Evolutionary conservation across 2,329 filamentous ascomycete genomes (phyloP), one percentile per base, ranked within the genome.

Genomic region (Xylariales sp.): DNA sequence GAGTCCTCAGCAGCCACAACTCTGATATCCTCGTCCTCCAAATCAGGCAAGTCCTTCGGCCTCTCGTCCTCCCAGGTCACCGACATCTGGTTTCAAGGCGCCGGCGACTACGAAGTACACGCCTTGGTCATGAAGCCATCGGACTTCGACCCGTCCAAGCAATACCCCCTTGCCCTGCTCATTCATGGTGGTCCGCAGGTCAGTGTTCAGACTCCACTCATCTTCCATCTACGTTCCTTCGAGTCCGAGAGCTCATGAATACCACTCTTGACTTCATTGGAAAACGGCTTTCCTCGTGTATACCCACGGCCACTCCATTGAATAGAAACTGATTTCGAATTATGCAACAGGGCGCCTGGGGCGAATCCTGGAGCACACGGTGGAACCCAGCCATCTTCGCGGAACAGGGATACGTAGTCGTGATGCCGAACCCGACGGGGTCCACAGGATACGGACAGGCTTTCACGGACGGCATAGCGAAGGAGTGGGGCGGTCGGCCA

Each of bases 331-430:
- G n/a, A n/a, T n/a, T n/a, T n/a, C n/a, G n/a, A n/a, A n/a, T n/a
- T n/a, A n/a, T n/a, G n/a, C n/a, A n/a, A n/a, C n/a, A 93, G 59
- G 78, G 82, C 16, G 78, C 86, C 0, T 91, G 86, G 83, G 67
- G 62, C 22, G 84, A 93, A 54, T 94, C 88, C 50, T 48, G 44
- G 86, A 84, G 77, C 59, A 88, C 83, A 3, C 73, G 88, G 14
- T 95, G 88, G 88, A 94, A 94, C 58, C 84, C 86, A 2, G 86
- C 86, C 45, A 75, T 91, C 8, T 94, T 88, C 57, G 88, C 88
- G 3, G 88, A 94, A 60, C 86, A 91, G 64, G 88, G 88, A 33
- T 95, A 93, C 57, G 76, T 95, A 3, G 86, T 85, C 16, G 80
- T 95, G 34, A 75, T 80, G 37, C 86, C 88, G 8, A 95, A 95